A percentile compares a stretch with the other conserved stretches of the same genome.
Conservation (phyloP, 2,329 filamentous ascomycete species). For the Canariomyces notabilis region DNA sequence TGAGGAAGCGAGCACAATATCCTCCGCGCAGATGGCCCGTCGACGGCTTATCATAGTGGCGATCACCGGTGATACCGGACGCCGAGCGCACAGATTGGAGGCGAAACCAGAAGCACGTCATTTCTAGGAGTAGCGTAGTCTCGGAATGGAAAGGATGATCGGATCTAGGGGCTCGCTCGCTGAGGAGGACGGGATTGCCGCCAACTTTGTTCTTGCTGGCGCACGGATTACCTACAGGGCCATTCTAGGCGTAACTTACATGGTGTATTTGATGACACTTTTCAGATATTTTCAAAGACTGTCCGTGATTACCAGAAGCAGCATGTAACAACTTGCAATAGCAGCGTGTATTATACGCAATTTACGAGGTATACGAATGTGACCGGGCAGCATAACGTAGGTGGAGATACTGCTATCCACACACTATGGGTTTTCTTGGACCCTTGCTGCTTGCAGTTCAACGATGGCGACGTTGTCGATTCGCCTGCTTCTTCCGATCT, state of each 20-base stretch:
- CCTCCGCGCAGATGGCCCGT: neutral
- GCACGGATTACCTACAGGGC: too few species aligned
- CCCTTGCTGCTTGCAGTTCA: constrained; percentile 3
- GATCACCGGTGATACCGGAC: neutral
- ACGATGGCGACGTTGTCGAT: constrained; percentile 3
- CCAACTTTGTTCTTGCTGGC: neutral
- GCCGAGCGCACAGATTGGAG: neutral
- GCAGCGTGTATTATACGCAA: too few species aligned
- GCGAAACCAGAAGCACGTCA: neutral
- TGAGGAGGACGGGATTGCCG: neutral
- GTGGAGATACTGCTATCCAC: constrained; percentile 10
- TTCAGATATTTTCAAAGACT: too few species aligned
- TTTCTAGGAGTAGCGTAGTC: neutral
- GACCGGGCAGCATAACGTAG: neutral
- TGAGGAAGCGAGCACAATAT: neutral
- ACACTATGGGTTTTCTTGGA: neutral
- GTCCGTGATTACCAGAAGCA: too few species aligned
- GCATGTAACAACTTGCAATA: too few species aligned
- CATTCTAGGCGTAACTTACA: too few species aligned
- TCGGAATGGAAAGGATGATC: neutral
- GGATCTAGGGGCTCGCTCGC: constrained; percentile 2
- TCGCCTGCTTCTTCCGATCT: neutral
- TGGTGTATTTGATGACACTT: too few species aligned
- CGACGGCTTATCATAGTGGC: constrained; percentile 1
- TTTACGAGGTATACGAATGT: too few species aligned